Conservation (phyloP, 108 stramenopile genomes). For the Epithemia pelagica region DNA sequence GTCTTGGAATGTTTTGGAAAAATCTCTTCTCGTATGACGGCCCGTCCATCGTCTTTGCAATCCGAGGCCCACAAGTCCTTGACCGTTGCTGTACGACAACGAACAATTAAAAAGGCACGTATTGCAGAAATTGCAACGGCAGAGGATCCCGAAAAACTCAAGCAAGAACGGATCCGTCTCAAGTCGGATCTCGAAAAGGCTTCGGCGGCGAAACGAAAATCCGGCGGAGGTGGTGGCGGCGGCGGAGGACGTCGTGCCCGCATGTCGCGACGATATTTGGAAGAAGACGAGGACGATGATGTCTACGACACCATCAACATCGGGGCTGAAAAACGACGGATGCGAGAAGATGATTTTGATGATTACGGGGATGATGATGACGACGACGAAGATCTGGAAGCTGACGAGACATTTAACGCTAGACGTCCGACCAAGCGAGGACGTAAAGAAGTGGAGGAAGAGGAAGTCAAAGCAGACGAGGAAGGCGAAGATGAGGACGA, state of each 20-base stretch:
- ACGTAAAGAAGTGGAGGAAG: slow-evolving; percentile 36
- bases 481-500: slow-evolving; percentile 48
- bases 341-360: slow-evolving; percentile 48
- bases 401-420: slow-evolving; percentile 27
- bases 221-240: slow-evolving; percentile 2
- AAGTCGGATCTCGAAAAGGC: slow-evolving; percentile 68
- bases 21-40: slow-evolving; percentile 44
- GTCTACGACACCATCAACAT: slow-evolving; percentile 73
- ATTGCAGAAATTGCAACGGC: slow-evolving; percentile 75
- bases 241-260: slow-evolving; percentile 32
- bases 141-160: slow-evolving; percentile 79
- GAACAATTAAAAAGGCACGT: slow-evolving; percentile 60
- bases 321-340: slow-evolving; percentile 44
- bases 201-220: slow-evolving; percentile 23
- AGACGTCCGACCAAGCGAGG: slow-evolving; percentile 21
- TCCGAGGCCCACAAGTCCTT: slow-evolving; percentile 77
- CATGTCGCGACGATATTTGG: slow-evolving; percentile 65
- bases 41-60: slow-evolving; percentile 62
- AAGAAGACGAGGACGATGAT: slow-evolving; percentile 57
- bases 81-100: slow-evolving; percentile 65
- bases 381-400: slow-evolving; percentile 55
- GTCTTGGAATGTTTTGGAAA: slow-evolving; percentile 66
- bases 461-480: slow-evolving; percentile 32
- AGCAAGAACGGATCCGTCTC: slow-evolving; percentile 53
- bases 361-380: slow-evolving; percentile 61